Evolutionary conservation across 2,329 filamentous ascomycete species (phyloP).

Genomic region (Colletotrichum sp.): DNA sequence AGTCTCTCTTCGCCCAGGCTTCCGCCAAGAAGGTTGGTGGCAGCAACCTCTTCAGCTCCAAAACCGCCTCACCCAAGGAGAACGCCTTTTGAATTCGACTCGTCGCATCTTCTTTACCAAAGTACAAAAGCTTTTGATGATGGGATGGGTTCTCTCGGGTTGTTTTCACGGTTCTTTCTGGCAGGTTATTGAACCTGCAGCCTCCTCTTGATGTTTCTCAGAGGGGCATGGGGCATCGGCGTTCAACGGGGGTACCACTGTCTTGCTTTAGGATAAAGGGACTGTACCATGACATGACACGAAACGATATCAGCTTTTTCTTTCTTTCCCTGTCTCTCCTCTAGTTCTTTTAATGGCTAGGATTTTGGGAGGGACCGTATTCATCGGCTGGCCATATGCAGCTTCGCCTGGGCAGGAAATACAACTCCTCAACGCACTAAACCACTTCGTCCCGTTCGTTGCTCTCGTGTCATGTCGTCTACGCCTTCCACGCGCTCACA

Average conservation of each 20-base stretch:
- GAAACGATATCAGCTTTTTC: slow-evolving; percentile 23
- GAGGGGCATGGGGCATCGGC: slow-evolving; percentile 13
- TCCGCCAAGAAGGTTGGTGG: slow-evolving; percentile 64
- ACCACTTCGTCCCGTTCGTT: not conserved
- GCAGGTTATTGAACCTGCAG: not conserved
- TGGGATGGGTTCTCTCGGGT: slow-evolving; percentile 5
- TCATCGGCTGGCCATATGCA: not conserved
- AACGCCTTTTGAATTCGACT: slow-evolving; percentile 1
- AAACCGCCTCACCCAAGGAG: slow-evolving; percentile 21
- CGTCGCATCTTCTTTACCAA: slow-evolving; percentile 14
- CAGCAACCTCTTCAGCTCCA: slow-evolving; percentile 31
- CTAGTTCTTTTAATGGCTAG: not conserved
- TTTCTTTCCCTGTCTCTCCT: slow-evolving; percentile 6
- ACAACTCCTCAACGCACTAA: slow-evolving; percentile 2
- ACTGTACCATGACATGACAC: slow-evolving; percentile 21
- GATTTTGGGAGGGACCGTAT: slow-evolving; percentile 11
- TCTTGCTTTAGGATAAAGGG: slow-evolving; percentile 16
- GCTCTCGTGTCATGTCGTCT: slow-evolving; percentile 8
- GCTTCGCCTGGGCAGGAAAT: slow-evolving; percentile 8
- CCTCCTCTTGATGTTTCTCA: not conserved
- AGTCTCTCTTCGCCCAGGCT: slow-evolving; percentile 70
- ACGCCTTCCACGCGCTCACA: slow-evolving; percentile 67
- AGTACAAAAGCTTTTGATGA: slow-evolving; percentile 16
- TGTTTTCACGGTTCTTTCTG: slow-evolving; percentile 3
- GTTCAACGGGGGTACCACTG: slow-evolving; percentile 14